phyloP scores from a whole-genome alignment of 2,329 filamentous ascomycete genomes.

The Karstenula rhodostoma region DNA sequence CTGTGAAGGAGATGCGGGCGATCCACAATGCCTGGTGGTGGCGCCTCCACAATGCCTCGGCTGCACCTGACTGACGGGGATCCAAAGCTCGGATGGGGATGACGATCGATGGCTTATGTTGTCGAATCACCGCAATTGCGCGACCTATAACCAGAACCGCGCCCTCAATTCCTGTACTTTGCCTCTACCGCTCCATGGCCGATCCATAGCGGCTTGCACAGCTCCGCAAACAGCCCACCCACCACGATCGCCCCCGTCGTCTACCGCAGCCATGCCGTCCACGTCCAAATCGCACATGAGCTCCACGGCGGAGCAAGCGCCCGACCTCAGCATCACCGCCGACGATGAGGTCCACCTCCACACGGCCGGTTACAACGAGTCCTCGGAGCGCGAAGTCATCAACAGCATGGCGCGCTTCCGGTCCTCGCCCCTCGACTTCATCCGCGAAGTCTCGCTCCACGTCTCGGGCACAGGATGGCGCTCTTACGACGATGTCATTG shows the following conservation, averaged over 20 bases:
- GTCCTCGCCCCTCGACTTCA: slow-evolving; percentile 75
- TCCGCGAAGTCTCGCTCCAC: slow-evolving; percentile 92
- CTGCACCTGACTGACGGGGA: slow-evolving; percentile 11
- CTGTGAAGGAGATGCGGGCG: not conserved
- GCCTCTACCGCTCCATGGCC: slow-evolving; percentile 4
- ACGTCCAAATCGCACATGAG: slow-evolving; percentile 26
- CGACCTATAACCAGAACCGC: not conserved
- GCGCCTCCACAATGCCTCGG: slow-evolving; percentile 17
- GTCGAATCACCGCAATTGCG: slow-evolving; percentile 1
- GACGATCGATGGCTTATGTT: not conserved
- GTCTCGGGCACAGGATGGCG: slow-evolving; percentile 95
- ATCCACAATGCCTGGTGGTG: too few relatives aligned
- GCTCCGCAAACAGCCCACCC: not conserved
- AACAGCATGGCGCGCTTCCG: slow-evolving; percentile 89
- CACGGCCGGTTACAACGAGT: slow-evolving; percentile 52
- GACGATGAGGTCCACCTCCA: slow-evolving; percentile 56
- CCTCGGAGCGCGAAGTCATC: slow-evolving; percentile 73
- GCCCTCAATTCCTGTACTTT: not conserved
- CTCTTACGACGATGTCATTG: slow-evolving; percentile 88
- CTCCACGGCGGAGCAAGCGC: slow-evolving; percentile 43
- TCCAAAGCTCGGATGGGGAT: slow-evolving; percentile 18
- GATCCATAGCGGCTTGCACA: not conserved
- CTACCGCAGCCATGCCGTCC: slow-evolving; percentile 22
- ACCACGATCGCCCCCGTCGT: not conserved
- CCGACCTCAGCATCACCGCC: slow-evolving; percentile 57